Base-by-base conservation (phyloP, 495 filamentous ascomycete genomes). In the Penicillium verhagenii region DNA sequence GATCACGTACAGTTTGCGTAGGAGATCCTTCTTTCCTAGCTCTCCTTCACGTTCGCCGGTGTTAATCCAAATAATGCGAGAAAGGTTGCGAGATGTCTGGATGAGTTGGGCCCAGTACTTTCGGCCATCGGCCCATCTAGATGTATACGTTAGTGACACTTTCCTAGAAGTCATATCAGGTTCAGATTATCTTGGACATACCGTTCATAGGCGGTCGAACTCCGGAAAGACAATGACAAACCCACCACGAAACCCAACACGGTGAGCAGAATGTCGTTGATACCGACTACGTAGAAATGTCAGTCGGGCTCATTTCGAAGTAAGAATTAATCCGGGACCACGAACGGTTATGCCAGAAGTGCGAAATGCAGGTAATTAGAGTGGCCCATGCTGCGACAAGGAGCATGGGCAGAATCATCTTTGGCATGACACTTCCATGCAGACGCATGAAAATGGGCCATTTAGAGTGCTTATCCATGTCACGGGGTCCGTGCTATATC, bases 201-300 rank as follows among this genome's bases (percentile, higher is more conserved):
- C 63, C 89, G 85, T 67, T 95, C 91, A 62, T 96, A 96, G 5
- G 90, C 91, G 13, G 90, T 91, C 1, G 88, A 88, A 58, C 83
- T 89, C 47, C 90, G 86, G 75, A 96, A 94, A 16, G 87, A 90
- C 56, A 96, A 75, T 1, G 88, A 80, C 65, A 95, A 70, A 78
- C 87, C 88, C 59, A 96, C 89, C 56, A 95, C 89, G 78, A 96
- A 94, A 86, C 90, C 91, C 24, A 90, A 82, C 11, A 95, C 86
- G 14, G 90, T 95, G 29, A 96, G 80, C 8, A 96, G 79, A 50
- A 92, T 79, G 19, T 78, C 83, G 55, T 81, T 79, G 25, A 94
- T 84, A 20, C 79, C 79, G 24, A 78, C 74, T 77, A 44, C 6
- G 47, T 6, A 35, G 16, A 20, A 24, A 25, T 45, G 16, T 50